Percentiles rank a stretch among this genome's conserved stretches.
phyloP scores from a whole-genome alignment of 2,329 filamentous ascomycete genomes.

The Pleoardoris graminearum region DNA sequence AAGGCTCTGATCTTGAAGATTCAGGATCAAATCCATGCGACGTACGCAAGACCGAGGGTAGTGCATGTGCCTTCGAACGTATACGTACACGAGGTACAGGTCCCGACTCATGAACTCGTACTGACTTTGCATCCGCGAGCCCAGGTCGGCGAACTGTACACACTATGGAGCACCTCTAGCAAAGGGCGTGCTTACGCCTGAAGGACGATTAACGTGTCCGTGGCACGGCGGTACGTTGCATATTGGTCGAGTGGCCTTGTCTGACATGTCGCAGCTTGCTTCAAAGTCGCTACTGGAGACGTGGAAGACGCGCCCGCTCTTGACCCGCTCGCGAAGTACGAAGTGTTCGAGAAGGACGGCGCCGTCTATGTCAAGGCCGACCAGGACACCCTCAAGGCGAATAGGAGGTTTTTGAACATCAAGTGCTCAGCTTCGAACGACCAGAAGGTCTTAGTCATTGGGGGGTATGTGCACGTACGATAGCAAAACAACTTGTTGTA shows the following conservation, averaged over 20 bases:
- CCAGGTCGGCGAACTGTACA: slow-evolving; percentile 80
- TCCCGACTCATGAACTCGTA: too few species aligned
- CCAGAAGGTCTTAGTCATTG: slow-evolving; percentile 9
- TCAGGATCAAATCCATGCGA: slow-evolving; percentile 73
- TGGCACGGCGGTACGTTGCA: slow-evolving; percentile 82
- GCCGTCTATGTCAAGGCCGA: slow-evolving; percentile 83
- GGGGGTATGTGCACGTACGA: slow-evolving; percentile 24
- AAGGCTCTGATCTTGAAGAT: slow-evolving; percentile 87
- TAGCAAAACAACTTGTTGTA: not conserved
- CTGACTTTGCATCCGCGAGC: too few species aligned
- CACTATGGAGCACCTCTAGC: slow-evolving; percentile 91
- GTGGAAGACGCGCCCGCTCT: slow-evolving; percentile 93
- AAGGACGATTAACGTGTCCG: slow-evolving; percentile 85
- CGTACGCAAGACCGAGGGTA: too few species aligned
- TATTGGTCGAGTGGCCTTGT: not conserved
- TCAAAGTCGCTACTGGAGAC: slow-evolving; percentile 85
- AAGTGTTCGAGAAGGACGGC: slow-evolving; percentile 77
- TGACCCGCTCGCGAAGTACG: slow-evolving; percentile 82
- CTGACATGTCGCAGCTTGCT: slow-evolving; percentile 69
- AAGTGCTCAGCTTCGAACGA: slow-evolving; percentile 60
- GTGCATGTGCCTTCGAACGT: too few species aligned
- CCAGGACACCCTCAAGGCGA: slow-evolving; percentile 75
- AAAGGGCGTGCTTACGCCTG: slow-evolving; percentile 80
- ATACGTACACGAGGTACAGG: too few species aligned
- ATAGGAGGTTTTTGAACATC: slow-evolving; percentile 72